These are phyloP conservation scores for Candida khao-thaluensis DNA, from an alignment of 805 yeast species.

Conservation along the genomic window DNA sequence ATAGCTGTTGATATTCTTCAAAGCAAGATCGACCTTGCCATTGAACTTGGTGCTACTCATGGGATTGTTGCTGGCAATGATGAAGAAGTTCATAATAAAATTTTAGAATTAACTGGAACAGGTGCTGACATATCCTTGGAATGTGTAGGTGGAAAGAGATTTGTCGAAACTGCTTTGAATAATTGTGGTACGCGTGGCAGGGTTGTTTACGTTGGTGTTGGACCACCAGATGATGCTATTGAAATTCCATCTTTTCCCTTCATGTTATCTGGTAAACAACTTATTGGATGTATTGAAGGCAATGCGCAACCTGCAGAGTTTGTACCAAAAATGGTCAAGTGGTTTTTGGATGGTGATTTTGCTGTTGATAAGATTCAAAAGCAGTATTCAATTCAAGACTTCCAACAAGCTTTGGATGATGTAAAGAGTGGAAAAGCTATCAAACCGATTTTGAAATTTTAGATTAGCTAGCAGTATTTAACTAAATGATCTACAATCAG, in stretches of 20 bases:
- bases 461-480: background rate
- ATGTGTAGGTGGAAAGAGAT: slow-evolving; percentile 11
- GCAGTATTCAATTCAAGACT: slow-evolving; percentile 8
- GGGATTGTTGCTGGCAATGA: slow-evolving; percentile 11
- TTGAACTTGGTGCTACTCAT: slow-evolving; percentile 14
- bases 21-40: slow-evolving; percentile 11
- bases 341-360: slow-evolving; percentile 11
- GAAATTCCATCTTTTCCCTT: slow-evolving; percentile 10
- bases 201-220: slow-evolving; percentile 12
- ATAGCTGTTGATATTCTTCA: slow-evolving; percentile 12
- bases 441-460: slow-evolving; percentile 11
- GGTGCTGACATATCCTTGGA: slow-evolving; percentile 14
- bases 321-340: slow-evolving; percentile 11
- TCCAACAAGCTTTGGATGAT: slow-evolving; percentile 12
- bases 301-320: slow-evolving; percentile 12
- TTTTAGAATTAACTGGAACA: slow-evolving; percentile 10
- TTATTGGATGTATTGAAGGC: slow-evolving; percentile 14
- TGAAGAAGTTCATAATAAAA: slow-evolving; percentile 10
- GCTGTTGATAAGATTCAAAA: slow-evolving; percentile 10
- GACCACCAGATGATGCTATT: slow-evolving; percentile 6
- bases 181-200: slow-evolving; percentile 10
- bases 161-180: slow-evolving; percentile 12
- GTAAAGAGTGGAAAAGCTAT: slow-evolving; percentile 10
- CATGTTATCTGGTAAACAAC: slow-evolving; percentile 11
- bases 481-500: no score